Evolutionary conservation across 495 filamentous ascomycete species (phyloP).

Genomic region (Corynascus novoguineensis): DNA sequence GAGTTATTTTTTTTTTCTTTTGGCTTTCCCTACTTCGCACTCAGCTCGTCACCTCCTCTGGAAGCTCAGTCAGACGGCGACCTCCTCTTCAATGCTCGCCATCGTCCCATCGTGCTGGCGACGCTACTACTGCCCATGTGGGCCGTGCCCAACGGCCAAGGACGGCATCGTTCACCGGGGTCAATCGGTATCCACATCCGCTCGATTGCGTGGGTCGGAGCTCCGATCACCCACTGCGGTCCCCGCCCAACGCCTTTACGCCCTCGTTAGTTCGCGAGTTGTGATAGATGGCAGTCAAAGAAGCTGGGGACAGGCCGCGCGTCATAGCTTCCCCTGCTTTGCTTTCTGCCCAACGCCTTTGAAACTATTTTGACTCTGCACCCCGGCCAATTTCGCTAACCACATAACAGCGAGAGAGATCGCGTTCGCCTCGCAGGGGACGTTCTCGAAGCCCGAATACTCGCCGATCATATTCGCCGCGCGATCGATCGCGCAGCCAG

Average conservation of each 20-base stretch:
- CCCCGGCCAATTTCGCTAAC: constrained; percentile 36
- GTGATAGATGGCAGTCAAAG: neutral
- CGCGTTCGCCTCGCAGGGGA: constrained; percentile 85
- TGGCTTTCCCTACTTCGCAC: too few species aligned
- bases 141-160: constrained; percentile 11
- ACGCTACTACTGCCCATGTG: constrained; percentile 8
- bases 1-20: constrained; percentile 21
- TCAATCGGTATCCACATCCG: constrained; percentile 6
- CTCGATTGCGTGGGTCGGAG: constrained; percentile 4
- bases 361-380: neutral
- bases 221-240: constrained; percentile 1
- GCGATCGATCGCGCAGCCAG: constrained; percentile 82
- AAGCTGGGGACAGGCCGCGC: neutral
- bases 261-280: neutral
- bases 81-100: neutral
- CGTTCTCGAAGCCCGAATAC: constrained; percentile 48
- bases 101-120: neutral
- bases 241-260: constrained; percentile 2
- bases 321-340: neutral
- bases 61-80: neutral
- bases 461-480: constrained; percentile 88
- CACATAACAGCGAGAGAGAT: constrained; percentile 78
- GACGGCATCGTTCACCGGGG: constrained; percentile 6
- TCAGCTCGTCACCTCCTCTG: neutral
- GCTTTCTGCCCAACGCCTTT: neutral